Evolutionary conservation across 2,329 filamentous ascomycete genomes (phyloP).

Genomic region (Aspergillus sclerotialis): DNA sequence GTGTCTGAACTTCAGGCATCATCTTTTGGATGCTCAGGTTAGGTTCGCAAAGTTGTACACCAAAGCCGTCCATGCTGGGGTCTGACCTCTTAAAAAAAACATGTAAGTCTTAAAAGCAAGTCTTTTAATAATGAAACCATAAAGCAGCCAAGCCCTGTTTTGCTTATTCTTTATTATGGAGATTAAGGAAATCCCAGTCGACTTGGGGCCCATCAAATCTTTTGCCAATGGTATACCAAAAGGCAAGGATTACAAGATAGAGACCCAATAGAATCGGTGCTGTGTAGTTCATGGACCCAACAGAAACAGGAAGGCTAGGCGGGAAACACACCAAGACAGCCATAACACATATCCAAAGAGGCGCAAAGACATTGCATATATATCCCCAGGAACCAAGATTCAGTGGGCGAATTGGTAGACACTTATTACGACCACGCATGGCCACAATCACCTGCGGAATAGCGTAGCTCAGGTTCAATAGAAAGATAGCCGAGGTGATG

Average conservation of each 20-base stretch:
- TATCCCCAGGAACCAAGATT: conserved; percentile 27
- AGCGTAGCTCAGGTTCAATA: conserved; percentile 33
- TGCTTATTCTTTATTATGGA: too few species aligned
- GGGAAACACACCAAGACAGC: conserved; percentile 43
- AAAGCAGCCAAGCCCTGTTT: too few species aligned
- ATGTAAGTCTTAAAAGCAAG: too few species aligned
- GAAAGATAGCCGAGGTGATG: conserved; percentile 25
- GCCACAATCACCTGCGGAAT: conserved; percentile 38
- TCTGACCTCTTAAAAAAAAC: too few species aligned
- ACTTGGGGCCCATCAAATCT: background rate
- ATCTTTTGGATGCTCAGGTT: too few species aligned
- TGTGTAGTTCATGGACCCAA: conserved; percentile 3
- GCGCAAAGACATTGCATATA: conserved; percentile 32
- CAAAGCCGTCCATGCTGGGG: too few species aligned
- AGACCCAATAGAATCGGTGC: conserved; percentile 2
- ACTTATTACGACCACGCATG: conserved; percentile 23
- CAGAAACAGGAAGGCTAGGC: conserved; percentile 24
- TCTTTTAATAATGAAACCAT: too few species aligned
- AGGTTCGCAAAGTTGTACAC: too few species aligned
- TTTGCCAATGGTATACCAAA: background rate
- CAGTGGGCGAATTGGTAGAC: conserved; percentile 14
- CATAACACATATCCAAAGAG: conserved; percentile 38
- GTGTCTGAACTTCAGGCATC: too few species aligned
- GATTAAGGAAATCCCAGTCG: background rate
- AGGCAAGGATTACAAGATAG: background rate